Evolutionary conservation across 768 basidiomycete species (phyloP), one percentile per base, ranked within the genome.

Genomic region (Boletus pseudopeckii): DNA sequence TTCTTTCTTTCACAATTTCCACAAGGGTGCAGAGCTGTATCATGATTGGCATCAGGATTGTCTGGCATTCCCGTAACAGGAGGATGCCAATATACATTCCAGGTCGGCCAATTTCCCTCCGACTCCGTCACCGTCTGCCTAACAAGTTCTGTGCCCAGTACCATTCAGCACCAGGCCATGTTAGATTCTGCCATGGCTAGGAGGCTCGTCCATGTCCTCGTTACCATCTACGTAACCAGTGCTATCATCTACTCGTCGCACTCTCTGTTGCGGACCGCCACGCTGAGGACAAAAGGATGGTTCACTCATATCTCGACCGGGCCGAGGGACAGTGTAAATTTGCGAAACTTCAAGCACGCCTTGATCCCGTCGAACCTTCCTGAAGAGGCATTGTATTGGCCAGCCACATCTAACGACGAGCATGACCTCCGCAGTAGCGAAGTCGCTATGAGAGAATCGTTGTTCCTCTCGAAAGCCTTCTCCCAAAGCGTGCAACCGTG

Each of bases 381-480:
- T 7, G 63, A 61, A 17, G 63, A 65, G 43, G 40, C 34, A 5
- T 5, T 70, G 26, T 55, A 61, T 33, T 70, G 69, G 70, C 59
- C 57, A 20, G 41, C 54, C 2, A 45, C 15, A 9, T 30, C 57
- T 0, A 24, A 33, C 14, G 52, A 46, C 20, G 45, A 53, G 17
- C 32, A 41, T 8, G 54, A 28, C 32, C 13, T 41, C 30, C 11
- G 30, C 38, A 34, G 41, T 11, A 28, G 45, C 41, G 40, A 46
- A 26, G 61, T 74, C 30, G 36, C 68, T 9, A 70, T 82, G 52
- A 72, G 73, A 45, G 79, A 82, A 64, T 75, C 75, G 11, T 68
- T 82, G 20, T 77, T 88, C 50, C 71, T 90, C 11, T 84, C 85
- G 18, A 88, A 88, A 61, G 82, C 83, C 5, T 89, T 90, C 60